Percentiles rank a stretch among this genome's conserved stretches.
phyloP scores from a whole-genome alignment of 352 stramenopile genomes.

The Globisporangium splendens region DNA sequence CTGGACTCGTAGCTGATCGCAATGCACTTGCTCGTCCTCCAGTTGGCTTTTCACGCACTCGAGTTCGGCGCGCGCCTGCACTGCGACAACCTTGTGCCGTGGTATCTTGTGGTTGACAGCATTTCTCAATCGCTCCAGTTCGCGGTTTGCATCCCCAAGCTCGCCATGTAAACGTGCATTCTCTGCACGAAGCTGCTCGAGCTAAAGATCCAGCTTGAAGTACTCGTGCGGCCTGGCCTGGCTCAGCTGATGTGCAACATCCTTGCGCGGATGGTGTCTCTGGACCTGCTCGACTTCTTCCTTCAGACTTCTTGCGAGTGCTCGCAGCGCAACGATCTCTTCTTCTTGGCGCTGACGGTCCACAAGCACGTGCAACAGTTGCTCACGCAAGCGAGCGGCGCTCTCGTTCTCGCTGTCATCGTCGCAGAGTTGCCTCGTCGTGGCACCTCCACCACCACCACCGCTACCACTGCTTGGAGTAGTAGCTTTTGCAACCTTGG shows the following conservation, averaged over 20 bases:
- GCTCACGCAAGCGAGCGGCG: slow-evolving; percentile 30
- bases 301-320: slow-evolving; percentile 49
- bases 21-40: slow-evolving; percentile 28
- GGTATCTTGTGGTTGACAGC: slow-evolving; percentile 24
- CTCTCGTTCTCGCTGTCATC: slow-evolving; percentile 5
- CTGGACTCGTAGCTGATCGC: slow-evolving; percentile 25
- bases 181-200: slow-evolving; percentile 39
- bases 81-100: slow-evolving; percentile 24
- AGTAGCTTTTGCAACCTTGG: background rate
- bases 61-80: slow-evolving; percentile 37
- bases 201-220: slow-evolving; percentile 44
- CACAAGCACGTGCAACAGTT: slow-evolving; percentile 39
- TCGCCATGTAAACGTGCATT: slow-evolving; percentile 28
- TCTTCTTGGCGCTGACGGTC: slow-evolving; percentile 54
- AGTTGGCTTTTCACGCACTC: slow-evolving; percentile 35
- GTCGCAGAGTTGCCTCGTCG: background rate
- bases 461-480: background rate
- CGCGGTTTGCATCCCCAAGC: slow-evolving; percentile 14
- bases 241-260: background rate
- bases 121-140: slow-evolving; percentile 10
- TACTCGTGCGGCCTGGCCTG: slow-evolving; percentile 25
- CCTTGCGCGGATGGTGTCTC: background rate
- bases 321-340: slow-evolving; percentile 54
- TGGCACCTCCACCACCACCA: background rate
- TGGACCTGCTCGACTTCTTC: slow-evolving; percentile 43